A percentile compares a stretch with the other conserved stretches of the same genome.
These are phyloP conservation scores for Schizosaccharomyces lindneri DNA, from an alignment of 805 yeast species.

Conservation along the genomic window DNA sequence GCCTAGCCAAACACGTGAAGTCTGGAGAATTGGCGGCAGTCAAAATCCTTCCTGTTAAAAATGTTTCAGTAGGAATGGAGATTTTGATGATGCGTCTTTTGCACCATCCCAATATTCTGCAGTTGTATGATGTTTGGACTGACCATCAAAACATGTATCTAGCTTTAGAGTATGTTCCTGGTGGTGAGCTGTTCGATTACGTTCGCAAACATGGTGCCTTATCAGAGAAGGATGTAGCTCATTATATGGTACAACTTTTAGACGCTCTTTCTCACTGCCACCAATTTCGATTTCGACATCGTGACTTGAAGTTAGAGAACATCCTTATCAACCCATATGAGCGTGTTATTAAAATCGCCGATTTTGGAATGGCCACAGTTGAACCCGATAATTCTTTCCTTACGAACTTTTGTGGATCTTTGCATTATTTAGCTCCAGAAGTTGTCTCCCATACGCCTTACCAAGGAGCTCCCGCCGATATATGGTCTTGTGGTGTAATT, in stretches of 20 bases:
- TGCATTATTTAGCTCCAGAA: slow-evolving; percentile 96
- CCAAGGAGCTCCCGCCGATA: slow-evolving; percentile 91
- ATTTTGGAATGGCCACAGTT: slow-evolving; percentile 96
- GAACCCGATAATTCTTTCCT: slow-evolving; percentile 59
- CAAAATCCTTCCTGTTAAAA: slow-evolving; percentile 73
- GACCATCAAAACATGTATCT: slow-evolving; percentile 75
- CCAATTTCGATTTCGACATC: slow-evolving; percentile 65
- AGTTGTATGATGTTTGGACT: slow-evolving; percentile 94
- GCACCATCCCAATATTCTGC: slow-evolving; percentile 81
- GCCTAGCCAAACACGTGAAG: slow-evolving; percentile 64
- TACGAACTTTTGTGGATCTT: slow-evolving; percentile 93
- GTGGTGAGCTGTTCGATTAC: slow-evolving; percentile 87
- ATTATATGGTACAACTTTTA: slow-evolving; percentile 68
- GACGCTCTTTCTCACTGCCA: slow-evolving; percentile 68
- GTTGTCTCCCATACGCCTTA: slow-evolving; percentile 85
- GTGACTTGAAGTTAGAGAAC: slow-evolving; percentile 60
- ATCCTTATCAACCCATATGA: slow-evolving; percentile 45
- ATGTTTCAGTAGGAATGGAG: slow-evolving; percentile 47
- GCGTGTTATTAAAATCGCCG: slow-evolving; percentile 83
- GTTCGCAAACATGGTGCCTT: slow-evolving; percentile 70
- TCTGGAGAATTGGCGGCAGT: slow-evolving; percentile 88
- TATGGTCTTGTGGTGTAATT: slow-evolving; percentile 85
- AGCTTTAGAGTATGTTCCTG: slow-evolving; percentile 85
- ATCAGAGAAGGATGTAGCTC: slow-evolving; percentile 72
- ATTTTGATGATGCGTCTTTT: slow-evolving; percentile 90